Percentiles rank a stretch among this genome's conserved stretches.
phyloP scores from a whole-genome alignment of 139 green algal genomes.

The Chlamydomonas applanata region DNA sequence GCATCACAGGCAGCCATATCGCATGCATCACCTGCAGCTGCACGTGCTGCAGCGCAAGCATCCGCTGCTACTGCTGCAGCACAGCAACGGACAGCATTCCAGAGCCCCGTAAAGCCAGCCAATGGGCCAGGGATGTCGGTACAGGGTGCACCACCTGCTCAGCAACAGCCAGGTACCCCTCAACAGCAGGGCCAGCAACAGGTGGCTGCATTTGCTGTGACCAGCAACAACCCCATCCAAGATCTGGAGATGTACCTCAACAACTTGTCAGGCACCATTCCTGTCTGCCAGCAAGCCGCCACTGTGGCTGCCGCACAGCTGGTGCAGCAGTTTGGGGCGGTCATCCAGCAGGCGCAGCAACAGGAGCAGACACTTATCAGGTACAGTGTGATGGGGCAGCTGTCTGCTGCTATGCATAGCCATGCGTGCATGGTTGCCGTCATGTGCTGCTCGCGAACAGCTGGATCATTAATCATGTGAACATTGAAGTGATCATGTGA shows the following conservation, averaged over 20 bases:
- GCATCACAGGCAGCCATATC: too few relatives aligned
- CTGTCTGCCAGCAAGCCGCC: conserved; percentile 1
- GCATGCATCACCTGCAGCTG: too few relatives aligned
- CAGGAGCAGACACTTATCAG: too few relatives aligned
- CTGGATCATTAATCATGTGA: too few relatives aligned
- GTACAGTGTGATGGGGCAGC: too few relatives aligned
- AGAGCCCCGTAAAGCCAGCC: not conserved
- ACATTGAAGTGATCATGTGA: too few relatives aligned
- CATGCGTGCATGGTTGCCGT: too few relatives aligned
- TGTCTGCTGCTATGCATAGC: too few relatives aligned
- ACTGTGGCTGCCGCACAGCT: not conserved
- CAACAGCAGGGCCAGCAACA: not conserved
- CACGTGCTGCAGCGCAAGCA: too few relatives aligned
- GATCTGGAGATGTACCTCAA: conserved; percentile 1
- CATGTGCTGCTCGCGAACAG: too few relatives aligned
- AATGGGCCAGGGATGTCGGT: not conserved
- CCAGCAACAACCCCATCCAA: not conserved
- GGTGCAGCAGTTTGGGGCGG: not conserved
- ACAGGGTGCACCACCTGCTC: not conserved
- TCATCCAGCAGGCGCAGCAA: too few relatives aligned
- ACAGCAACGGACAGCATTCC: not conserved
- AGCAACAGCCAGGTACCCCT: not conserved
- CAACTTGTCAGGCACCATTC: not conserved
- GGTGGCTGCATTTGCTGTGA: not conserved
- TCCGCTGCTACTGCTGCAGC: too few relatives aligned